Base-by-base conservation (phyloP, 495 filamentous ascomycete species). In the Lophium mytilinum region DNA sequence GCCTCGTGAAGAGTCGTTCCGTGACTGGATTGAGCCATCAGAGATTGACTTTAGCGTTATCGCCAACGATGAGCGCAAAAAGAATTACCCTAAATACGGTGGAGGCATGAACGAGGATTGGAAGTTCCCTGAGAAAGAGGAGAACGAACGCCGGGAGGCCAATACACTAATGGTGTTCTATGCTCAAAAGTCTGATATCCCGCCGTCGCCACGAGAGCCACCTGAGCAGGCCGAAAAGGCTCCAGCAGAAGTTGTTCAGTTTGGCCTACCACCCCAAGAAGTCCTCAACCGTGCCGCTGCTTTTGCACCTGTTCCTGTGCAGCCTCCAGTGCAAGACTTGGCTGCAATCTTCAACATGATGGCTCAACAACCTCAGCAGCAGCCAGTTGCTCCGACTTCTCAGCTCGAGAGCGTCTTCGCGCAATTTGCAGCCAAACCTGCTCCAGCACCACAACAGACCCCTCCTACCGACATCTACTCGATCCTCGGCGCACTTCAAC, bases 131-230 rank as follows among this genome's bases (percentile, higher is more conserved):
- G 84, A 94, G 66, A 83, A 83, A 55, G 75, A 78, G 39, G 74
- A 76, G 4, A 89, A 89, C 66, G 77, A 85, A 33, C 77, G 83
- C 50, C 82, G 87, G 9, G 91, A 95, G 69, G 73, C 76, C 18
- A 83, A 76, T n/a, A 90, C 87, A 21, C 78, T 95, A 35, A 89
- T 94, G 83, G 87, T 85, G 5, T 81, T 90, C 57, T 93, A 95
- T 64, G 80, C 85, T 1, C 82, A 83, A 51, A 69, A 73, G 36
- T 78, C 79, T 7, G 90, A 95, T 63, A 85, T 94, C 57, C 91
- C 91, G 4, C 73, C 82, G 1, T 82, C 84, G 0, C 86, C 91
- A 1, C 81, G 84, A 53, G 91, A 94, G 51, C 89, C 90, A 3
- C 68, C 76, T 12, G 70, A 78, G 39, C 66, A 64, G 9, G 60